Evolutionary conservation across 306 rosid genomes (phyloP), one percentile per base, ranked within the genome.

Genomic region (Lathyrus oleraceus): DNA sequence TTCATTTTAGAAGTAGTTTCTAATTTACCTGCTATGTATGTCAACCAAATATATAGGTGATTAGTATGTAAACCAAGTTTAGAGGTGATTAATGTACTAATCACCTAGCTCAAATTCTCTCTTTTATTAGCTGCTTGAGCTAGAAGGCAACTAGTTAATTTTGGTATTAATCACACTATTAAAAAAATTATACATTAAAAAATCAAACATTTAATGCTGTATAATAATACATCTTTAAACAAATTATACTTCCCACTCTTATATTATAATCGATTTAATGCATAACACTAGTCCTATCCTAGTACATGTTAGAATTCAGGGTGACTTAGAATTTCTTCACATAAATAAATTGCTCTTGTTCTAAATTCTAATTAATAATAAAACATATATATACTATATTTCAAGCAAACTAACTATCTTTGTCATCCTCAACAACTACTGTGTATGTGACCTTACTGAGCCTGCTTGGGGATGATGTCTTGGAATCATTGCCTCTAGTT

Each of bases 381-480:
- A 56, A 56, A 12, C 19, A 56, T 25, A 15, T 47, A 47, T 47
- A 47, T 47, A 4, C 39, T 35, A 35, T 35, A 56, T 63, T 51
- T 61, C 17, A 58, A 56, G 62, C 16, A 67, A 71, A 21, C 40
- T 47, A 56, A 9, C 17, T 44, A 74, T 73, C 48, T 72, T 42
- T 43, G 39, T 72, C 7, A 32, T 70, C 2, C 19, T 70, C 58
- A 0, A 45, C 36, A 43, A 87, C 80, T 67, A 71, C 42, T n/a
- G 86, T 57, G 62, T 57, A 27, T 27, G 62, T 81, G 71, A 87
- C 89, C 76, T 79, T 87, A 78, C 92, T 85, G 45, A 87, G 86
- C 85, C 89, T 85, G 76, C 92, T 87, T 30, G 92, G 86, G 35
- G 57, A 75, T 59, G 65, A 77, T 64, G 73, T 51, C 65, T 60